phyloP scores from a whole-genome alignment of 2,329 filamentous ascomycete genomes.

The Sporothrix luriei region DNA sequence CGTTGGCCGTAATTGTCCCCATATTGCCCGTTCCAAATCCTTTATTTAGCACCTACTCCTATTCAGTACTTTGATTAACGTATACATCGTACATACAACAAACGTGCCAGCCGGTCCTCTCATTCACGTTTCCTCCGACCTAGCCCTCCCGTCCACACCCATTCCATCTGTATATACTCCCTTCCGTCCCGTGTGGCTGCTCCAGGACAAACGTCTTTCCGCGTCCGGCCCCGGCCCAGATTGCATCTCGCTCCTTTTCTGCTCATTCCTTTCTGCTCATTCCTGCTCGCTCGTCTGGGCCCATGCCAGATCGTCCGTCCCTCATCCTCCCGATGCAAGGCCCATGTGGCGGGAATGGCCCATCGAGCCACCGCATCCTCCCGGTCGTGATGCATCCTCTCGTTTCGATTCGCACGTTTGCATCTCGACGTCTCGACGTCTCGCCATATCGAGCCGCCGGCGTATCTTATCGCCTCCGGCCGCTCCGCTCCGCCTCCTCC shows the following conservation, averaged over 20 bases:
- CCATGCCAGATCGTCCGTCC: background rate
- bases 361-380: conserved; percentile 10
- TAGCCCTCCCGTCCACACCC: background rate
- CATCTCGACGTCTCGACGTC: background rate
- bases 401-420: too few species aligned
- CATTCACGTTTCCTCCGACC: background rate
- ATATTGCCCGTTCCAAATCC: background rate
- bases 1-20: background rate
- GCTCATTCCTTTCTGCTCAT: background rate
- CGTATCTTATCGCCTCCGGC: background rate
- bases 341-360: background rate
- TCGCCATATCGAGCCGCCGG: too few species aligned
- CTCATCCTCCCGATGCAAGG: conserved; percentile 13
- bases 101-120: background rate
- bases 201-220: background rate
- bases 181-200: conserved; percentile 5
- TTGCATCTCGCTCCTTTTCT: conserved; percentile 4
- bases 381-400: conserved; percentile 8
- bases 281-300: too few species aligned
- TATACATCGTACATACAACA: too few species aligned
- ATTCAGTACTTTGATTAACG: background rate
- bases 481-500: conserved; percentile 6
- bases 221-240: conserved; percentile 1
- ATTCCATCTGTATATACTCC: background rate
- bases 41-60: too few species aligned